A percentile compares a stretch with the other conserved stretches of the same genome.
Evolutionary conservation across 176 grass and related monocot species (phyloP).

Genomic region (Rhynchospora pubera): DNA sequence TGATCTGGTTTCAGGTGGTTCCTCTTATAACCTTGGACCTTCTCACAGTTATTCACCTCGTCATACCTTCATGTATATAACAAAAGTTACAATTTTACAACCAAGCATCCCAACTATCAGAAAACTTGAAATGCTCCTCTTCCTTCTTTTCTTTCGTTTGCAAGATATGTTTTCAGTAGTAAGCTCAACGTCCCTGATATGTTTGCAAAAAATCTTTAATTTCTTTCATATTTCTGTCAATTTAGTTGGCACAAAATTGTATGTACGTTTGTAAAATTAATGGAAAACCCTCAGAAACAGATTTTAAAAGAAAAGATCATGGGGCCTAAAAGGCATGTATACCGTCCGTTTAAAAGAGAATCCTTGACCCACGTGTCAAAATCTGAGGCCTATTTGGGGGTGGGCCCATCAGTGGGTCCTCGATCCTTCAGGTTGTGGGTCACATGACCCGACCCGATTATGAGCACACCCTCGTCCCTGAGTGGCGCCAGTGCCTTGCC

Average conservation of each 20-base stretch:
- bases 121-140: background rate
- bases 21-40: slow-evolving; percentile 40
- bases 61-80: slow-evolving; percentile 40
- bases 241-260: background rate
- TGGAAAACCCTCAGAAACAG: background rate
- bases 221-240: background rate
- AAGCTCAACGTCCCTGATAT: too few relatives aligned
- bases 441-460: slow-evolving; percentile 68
- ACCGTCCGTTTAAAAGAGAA: slow-evolving; percentile 51
- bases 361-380: slow-evolving; percentile 80
- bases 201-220: too few relatives aligned
- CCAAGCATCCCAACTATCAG: background rate
- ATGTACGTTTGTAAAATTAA: background rate
- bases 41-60: slow-evolving; percentile 56
- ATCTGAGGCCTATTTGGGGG: slow-evolving; percentile 39
- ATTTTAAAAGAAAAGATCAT: background rate
- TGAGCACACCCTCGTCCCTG: slow-evolving; percentile 46
- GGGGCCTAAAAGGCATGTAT: background rate
- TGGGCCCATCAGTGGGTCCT: slow-evolving; percentile 6
- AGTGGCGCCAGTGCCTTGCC: slow-evolving; percentile 59
- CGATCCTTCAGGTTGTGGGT: slow-evolving; percentile 62
- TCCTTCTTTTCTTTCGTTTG: too few relatives aligned
- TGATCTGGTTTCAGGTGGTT: slow-evolving; percentile 67
- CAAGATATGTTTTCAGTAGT: too few relatives aligned
- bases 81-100: background rate